These are phyloP conservation scores for Phytopythium mirpurense DNA, from an alignment of 352 stramenopile species.

Conservation along the genomic window DNA sequence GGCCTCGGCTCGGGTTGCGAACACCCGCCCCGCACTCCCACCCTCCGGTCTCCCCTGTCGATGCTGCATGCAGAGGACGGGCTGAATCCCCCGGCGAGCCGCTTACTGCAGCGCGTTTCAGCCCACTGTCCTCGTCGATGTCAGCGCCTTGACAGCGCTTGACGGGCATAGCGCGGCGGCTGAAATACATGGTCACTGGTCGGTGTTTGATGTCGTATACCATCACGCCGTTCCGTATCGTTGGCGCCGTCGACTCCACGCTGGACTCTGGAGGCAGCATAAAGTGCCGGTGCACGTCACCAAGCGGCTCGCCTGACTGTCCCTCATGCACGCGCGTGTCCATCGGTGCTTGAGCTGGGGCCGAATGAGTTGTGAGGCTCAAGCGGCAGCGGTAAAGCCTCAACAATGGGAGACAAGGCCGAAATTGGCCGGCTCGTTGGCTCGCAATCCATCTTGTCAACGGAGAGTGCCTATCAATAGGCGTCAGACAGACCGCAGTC, in stretches of 20 bases:
- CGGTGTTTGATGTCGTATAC: not conserved
- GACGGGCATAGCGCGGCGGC: not conserved
- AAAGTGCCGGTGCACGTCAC: not conserved
- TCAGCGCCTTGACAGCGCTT: not conserved
- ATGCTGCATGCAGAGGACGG: not conserved
- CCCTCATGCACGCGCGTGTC: no score
- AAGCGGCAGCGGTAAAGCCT: no score
- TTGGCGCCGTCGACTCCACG: not conserved
- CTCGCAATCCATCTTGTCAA: no score
- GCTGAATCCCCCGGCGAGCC: not conserved
- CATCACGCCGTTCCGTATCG: not conserved
- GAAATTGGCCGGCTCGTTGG: no score
- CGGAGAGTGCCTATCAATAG: no score
- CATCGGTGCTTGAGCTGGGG: no score
- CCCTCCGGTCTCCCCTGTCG: not conserved
- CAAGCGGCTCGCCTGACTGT: no score
- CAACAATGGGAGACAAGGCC: no score
- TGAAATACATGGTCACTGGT: not conserved
- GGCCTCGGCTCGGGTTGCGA: not conserved
- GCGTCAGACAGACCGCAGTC: no score
- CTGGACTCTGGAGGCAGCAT: not conserved
- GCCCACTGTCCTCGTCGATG: not conserved
- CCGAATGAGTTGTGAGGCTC: no score
- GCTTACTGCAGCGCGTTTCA: not conserved
- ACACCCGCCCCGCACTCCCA: not conserved